A percentile compares a stretch with the other conserved stretches of the same genome.
phyloP scores from a whole-genome alignment of 2,329 filamentous ascomycete genomes.

The Fulvia fulva region DNA sequence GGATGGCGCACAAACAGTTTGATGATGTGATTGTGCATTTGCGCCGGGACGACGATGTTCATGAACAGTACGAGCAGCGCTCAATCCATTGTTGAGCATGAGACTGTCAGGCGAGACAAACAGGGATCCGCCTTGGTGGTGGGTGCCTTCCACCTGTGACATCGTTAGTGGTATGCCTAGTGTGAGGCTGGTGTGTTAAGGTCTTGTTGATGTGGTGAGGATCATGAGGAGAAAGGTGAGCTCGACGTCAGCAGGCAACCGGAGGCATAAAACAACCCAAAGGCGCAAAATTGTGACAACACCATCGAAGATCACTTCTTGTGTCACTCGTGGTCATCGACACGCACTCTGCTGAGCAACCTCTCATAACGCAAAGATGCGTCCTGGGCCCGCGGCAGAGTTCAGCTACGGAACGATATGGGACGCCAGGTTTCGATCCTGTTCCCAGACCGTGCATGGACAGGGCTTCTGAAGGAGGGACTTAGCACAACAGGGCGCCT shows the following conservation, averaged over 20 bases:
- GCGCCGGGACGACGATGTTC: background rate
- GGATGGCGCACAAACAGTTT: slow-evolving; percentile 8
- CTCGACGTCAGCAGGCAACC: background rate
- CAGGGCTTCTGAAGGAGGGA: background rate
- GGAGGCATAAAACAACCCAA: background rate
- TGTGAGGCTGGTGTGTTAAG: background rate
- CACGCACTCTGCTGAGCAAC: background rate
- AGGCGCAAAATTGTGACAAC: background rate
- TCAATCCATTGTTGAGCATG: slow-evolving; percentile 14
- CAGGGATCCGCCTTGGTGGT: slow-evolving; percentile 13
- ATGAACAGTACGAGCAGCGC: slow-evolving; percentile 7
- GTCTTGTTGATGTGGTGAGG: background rate
- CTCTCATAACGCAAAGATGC: background rate
- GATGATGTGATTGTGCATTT: slow-evolving; percentile 7
- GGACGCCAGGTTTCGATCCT: slow-evolving; percentile 3
- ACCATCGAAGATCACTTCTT: background rate
- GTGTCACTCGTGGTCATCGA: slow-evolving; percentile 9
- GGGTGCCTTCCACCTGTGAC: slow-evolving; percentile 2
- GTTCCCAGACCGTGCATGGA: background rate
- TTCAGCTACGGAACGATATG: slow-evolving; percentile 9
- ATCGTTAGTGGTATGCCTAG: background rate
- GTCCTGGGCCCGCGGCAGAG: slow-evolving; percentile 6
- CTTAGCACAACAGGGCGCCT: background rate
- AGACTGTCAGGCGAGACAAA: slow-evolving; percentile 20
- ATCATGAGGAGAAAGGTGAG: background rate